Percentiles rank a stretch among this genome's conserved stretches.
Evolutionary conservation across 768 basidiomycete species (phyloP).

Genomic region (Agrocybe pediades): DNA sequence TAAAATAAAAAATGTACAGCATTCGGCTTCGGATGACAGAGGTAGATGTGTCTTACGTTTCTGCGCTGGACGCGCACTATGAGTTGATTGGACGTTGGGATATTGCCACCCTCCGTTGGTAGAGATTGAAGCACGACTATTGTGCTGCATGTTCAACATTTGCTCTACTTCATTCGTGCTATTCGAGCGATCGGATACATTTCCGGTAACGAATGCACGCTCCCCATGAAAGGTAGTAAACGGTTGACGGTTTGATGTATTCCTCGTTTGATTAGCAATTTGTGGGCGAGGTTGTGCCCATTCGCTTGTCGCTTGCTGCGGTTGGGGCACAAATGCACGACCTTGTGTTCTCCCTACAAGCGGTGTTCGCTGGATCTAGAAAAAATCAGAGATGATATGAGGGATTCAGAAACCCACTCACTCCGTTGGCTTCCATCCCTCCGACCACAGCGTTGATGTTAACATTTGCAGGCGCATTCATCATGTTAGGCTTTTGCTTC

Average conservation of each 20-base stretch:
- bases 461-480: constrained; percentile 30
- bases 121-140: constrained; percentile 13
- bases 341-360: constrained; percentile 50
- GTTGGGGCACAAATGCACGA: constrained; percentile 25
- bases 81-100: constrained; percentile 11
- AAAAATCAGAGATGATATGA: background rate
- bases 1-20: background rate
- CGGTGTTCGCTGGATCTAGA: constrained; percentile 72
- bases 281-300: constrained; percentile 33
- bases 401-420: constrained; percentile 24
- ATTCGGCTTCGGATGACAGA: background rate
- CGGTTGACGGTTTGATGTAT: constrained; percentile 51
- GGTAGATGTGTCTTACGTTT: constrained; percentile 20
- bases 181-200: constrained; percentile 60
- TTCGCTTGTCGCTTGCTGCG: constrained; percentile 20
- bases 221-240: constrained; percentile 35
- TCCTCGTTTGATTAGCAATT: constrained; percentile 27
- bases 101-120: constrained; percentile 24
- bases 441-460: constrained; percentile 60
- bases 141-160: constrained; percentile 42
- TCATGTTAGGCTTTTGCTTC: constrained; percentile 23
- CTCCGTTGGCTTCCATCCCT: constrained; percentile 68
- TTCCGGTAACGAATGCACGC: constrained; percentile 43
- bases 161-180: constrained; percentile 77
- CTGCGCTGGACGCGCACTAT: constrained; percentile 20